Evolutionary conservation across 2,329 filamentous ascomycete species (phyloP).

Genomic region (Xylaria sp.): DNA sequence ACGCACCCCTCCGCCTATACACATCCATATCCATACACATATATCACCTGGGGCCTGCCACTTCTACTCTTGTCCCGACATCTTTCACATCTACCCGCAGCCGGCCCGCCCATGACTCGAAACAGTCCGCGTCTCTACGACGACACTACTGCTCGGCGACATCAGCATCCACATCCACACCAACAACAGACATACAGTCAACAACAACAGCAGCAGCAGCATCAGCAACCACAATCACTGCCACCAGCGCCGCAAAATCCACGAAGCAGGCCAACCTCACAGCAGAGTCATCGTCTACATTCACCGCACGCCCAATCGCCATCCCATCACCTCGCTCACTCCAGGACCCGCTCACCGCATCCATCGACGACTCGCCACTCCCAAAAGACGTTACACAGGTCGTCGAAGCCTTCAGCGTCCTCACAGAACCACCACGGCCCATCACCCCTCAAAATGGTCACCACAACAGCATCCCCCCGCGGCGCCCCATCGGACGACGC

Average conservation of each 20-base stretch:
- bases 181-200: neutral
- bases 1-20: neutral
- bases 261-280: conserved; percentile 44
- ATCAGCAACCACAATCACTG: neutral
- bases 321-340: conserved; percentile 35
- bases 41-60: conserved; percentile 6
- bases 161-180: conserved; percentile 3
- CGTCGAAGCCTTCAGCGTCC: conserved; percentile 29
- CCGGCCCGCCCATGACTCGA: conserved; percentile 47
- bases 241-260: neutral
- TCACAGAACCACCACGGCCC: conserved; percentile 44
- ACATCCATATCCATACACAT: neutral
- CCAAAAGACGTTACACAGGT: conserved; percentile 33
- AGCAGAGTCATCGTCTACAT: conserved; percentile 38
- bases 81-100: conserved; percentile 4
- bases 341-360: conserved; percentile 42
- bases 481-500: conserved; percentile 44
- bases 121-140: conserved; percentile 47
- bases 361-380: conserved; percentile 26
- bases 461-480: conserved; percentile 46
- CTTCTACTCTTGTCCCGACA: conserved; percentile 1
- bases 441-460: conserved; percentile 52
- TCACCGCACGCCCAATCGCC: conserved; percentile 41
- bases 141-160: conserved; percentile 44
- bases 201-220: neutral